Evolutionary conservation across 805 yeast species (phyloP).

Genomic region (Saccharomycopsis vini): DNA sequence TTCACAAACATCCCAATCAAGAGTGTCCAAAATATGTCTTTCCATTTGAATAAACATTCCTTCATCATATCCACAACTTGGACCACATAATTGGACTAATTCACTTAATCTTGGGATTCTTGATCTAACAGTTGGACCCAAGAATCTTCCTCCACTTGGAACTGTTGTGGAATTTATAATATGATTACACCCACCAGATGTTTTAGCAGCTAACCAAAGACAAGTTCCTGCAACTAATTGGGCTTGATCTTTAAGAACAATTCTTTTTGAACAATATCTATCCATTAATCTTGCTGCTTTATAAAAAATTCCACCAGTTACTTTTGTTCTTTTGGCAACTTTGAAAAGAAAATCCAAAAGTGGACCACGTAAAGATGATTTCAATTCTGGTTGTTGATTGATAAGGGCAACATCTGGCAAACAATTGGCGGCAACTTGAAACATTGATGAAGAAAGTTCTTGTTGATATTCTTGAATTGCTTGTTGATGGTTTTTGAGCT

Average conservation of each 20-base stretch:
- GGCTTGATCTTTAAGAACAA: constrained; percentile 76
- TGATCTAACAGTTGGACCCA: constrained; percentile 66
- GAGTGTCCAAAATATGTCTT: constrained; percentile 58
- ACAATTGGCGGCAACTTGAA: constrained; percentile 29
- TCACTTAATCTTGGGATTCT: constrained; percentile 69
- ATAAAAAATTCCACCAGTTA: constrained; percentile 60
- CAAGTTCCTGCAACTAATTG: constrained; percentile 89
- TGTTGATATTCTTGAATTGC: constrained; percentile 42
- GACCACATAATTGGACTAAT: constrained; percentile 63
- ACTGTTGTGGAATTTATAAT: constrained; percentile 42
- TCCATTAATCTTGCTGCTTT: constrained; percentile 72
- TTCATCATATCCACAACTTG: constrained; percentile 48
- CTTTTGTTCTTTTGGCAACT: constrained; percentile 51
- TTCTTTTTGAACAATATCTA: constrained; percentile 81
- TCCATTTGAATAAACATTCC: constrained; percentile 73
- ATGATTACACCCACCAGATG: constrained; percentile 68
- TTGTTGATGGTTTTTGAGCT: constrained; percentile 37
- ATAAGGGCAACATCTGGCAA: constrained; percentile 57
- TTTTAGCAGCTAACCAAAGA: constrained; percentile 85
- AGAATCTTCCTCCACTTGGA: constrained; percentile 51
- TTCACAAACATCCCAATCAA: constrained; percentile 61
- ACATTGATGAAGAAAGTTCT: constrained; percentile 37
- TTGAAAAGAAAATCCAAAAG: constrained; percentile 76
- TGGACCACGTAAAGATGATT: constrained; percentile 61
- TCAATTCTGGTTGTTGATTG: constrained; percentile 81